Conservation (phyloP, 2,329 filamentous ascomycete genomes). For the Aspergillus sergii region DNA sequence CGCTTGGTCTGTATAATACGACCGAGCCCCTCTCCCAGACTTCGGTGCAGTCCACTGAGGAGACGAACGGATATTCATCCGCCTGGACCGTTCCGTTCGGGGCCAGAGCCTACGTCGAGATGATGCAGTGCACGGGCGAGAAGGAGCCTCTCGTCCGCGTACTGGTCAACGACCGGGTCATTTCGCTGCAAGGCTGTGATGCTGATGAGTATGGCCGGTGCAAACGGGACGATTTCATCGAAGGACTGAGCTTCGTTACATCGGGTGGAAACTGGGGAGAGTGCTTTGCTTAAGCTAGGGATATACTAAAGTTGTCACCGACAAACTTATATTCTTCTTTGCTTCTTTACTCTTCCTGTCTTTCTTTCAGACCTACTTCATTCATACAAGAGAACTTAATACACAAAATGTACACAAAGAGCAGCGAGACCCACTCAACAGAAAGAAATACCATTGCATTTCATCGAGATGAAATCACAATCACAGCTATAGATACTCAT, state of each 20-base stretch:
- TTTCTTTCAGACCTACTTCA: not conserved
- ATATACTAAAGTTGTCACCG: not conserved
- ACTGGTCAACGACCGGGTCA: slow-evolving; percentile 80
- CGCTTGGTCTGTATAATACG: slow-evolving; percentile 75
- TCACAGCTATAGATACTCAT: not conserved
- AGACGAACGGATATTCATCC: slow-evolving; percentile 70
- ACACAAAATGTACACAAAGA: not conserved
- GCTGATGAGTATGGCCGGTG: slow-evolving; percentile 74
- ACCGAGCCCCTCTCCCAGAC: slow-evolving; percentile 59
- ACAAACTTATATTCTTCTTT: not conserved
- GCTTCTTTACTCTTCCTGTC: not conserved
- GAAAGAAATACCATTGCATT: not conserved
- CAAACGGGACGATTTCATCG: slow-evolving; percentile 68
- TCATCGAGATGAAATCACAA: not conserved
- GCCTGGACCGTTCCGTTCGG: slow-evolving; percentile 83
- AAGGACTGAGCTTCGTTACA: slow-evolving; percentile 73
- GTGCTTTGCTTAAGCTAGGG: slow-evolving; percentile 50
- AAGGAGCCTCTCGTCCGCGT: slow-evolving; percentile 73
- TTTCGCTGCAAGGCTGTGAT: slow-evolving; percentile 70
- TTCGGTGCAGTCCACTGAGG: slow-evolving; percentile 49
- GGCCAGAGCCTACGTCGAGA: slow-evolving; percentile 81
- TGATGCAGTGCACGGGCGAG: slow-evolving; percentile 66
- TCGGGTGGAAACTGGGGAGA: slow-evolving; percentile 71
- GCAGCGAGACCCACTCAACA: not conserved
- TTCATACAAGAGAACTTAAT: not conserved